Evolutionary conservation across 805 yeast genomes (phyloP).

Genomic region (Candida rishiriensis): DNA sequence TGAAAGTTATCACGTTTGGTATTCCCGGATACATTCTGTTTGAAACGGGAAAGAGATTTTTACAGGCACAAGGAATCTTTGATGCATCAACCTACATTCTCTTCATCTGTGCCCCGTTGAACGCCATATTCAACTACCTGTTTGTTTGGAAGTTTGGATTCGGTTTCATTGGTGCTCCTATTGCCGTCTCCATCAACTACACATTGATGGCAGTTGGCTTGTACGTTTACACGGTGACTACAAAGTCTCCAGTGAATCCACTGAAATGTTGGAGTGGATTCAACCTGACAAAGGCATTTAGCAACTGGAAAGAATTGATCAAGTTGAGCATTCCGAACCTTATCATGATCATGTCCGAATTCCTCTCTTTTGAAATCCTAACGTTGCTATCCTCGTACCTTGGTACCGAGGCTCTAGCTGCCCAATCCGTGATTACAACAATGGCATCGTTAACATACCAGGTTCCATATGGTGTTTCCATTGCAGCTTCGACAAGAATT

Average conservation of each 20-base stretch:
- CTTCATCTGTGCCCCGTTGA: conserved; percentile 62
- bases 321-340: conserved; percentile 68
- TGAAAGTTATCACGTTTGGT: conserved; percentile 54
- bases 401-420: conserved; percentile 60
- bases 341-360: conserved; percentile 73
- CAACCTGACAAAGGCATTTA: conserved; percentile 32
- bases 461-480: conserved; percentile 70
- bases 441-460: conserved; percentile 67
- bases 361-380: conserved; percentile 71
- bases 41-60: conserved; percentile 67
- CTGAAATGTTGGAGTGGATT: conserved; percentile 35
- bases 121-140: conserved; percentile 59
- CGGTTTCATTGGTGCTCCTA: conserved; percentile 76
- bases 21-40: conserved; percentile 65
- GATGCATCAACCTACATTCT: conserved; percentile 68
- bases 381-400: conserved; percentile 65
- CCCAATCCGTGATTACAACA: conserved; percentile 69
- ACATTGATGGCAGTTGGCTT: conserved; percentile 64
- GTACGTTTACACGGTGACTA: conserved; percentile 40
- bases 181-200: conserved; percentile 66
- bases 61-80: conserved; percentile 71
- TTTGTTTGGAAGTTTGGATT: conserved; percentile 66
- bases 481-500: conserved; percentile 71
- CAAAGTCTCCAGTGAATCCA: conserved; percentile 37
- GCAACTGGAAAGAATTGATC: conserved; percentile 63